Evolutionary conservation across 257 asterid species (phyloP).

Genomic region (Striga asiatica): DNA sequence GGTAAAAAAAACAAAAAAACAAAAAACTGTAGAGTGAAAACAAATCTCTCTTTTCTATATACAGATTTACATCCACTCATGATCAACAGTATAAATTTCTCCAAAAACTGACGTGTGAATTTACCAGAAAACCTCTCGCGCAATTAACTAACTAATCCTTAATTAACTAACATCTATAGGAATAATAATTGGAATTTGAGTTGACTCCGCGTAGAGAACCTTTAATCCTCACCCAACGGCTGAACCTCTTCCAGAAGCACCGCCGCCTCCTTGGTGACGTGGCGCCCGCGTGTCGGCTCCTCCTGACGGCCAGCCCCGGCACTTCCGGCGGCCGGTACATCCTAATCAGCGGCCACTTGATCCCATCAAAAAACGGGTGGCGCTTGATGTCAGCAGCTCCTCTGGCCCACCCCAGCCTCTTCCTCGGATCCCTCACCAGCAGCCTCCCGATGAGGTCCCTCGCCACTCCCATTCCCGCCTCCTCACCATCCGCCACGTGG

Average conservation of each 20-base stretch:
- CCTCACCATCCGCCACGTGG: slow-evolving; percentile 21
- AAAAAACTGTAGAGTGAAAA: no score
- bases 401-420: slow-evolving; percentile 62
- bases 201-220: slow-evolving; percentile 39
- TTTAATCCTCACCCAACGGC: slow-evolving; percentile 39
- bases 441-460: slow-evolving; percentile 60
- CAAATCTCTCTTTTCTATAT: no score
- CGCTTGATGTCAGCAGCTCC: slow-evolving; percentile 93
- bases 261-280: slow-evolving; percentile 52
- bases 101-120: no score
- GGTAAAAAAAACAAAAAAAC: no score
- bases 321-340: slow-evolving; percentile 76
- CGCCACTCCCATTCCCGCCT: slow-evolving; percentile 42
- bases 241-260: slow-evolving; percentile 56
- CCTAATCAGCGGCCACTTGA: slow-evolving; percentile 89
- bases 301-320: slow-evolving; percentile 49
- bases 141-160: slow-evolving; percentile 16
- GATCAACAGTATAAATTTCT: no score
- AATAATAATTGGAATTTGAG: slow-evolving; percentile 54
- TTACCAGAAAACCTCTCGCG: slow-evolving; percentile 15
- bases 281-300: slow-evolving; percentile 27
- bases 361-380: slow-evolving; percentile 75
- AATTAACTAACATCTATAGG: slow-evolving; percentile 10
- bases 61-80: no score
- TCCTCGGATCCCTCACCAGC: slow-evolving; percentile 66